phyloP scores from a whole-genome alignment of 2,329 filamentous ascomycete species.

The Mariannaea sp. region DNA sequence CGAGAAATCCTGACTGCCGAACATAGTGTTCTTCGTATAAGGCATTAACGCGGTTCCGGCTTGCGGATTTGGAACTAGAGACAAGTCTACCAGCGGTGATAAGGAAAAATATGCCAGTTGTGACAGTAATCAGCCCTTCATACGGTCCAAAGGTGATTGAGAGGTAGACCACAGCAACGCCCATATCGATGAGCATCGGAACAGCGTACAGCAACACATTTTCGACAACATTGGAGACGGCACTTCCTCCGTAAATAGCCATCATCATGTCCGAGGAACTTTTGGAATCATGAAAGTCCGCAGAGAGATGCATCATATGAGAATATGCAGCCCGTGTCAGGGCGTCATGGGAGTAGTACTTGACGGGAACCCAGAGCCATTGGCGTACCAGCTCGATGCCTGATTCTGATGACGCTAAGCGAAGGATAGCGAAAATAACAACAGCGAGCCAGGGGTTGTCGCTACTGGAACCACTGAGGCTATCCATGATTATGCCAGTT shows the following conservation, averaged over 20 bases:
- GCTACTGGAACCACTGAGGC: slow-evolving; percentile 57
- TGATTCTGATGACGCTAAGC: slow-evolving; percentile 58
- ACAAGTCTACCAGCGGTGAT: slow-evolving; percentile 59
- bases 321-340: slow-evolving; percentile 61
- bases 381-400: slow-evolving; percentile 59
- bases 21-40: slow-evolving; percentile 61
- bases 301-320: slow-evolving; percentile 64
- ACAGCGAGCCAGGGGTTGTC: slow-evolving; percentile 59
- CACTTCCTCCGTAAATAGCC: slow-evolving; percentile 59
- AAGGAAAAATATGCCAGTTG: slow-evolving; percentile 61
- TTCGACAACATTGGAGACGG: slow-evolving; percentile 61
- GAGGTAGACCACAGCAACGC: slow-evolving; percentile 63
- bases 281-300: slow-evolving; percentile 65
- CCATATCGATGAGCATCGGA: slow-evolving; percentile 65
- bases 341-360: slow-evolving; percentile 60
- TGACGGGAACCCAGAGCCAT: slow-evolving; percentile 63
- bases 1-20: slow-evolving; percentile 59
- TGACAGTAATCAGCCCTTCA: slow-evolving; percentile 65
- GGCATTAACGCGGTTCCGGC: slow-evolving; percentile 56
- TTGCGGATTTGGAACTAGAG: slow-evolving; percentile 53
- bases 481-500: slow-evolving; percentile 77
- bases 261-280: slow-evolving; percentile 63
- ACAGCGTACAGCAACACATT: slow-evolving; percentile 61
- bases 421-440: slow-evolving; percentile 55
- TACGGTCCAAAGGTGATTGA: slow-evolving; percentile 63